phyloP scores from a whole-genome alignment of 1,139 yeast genomes.

The Yamadazyma atlantica region DNA sequence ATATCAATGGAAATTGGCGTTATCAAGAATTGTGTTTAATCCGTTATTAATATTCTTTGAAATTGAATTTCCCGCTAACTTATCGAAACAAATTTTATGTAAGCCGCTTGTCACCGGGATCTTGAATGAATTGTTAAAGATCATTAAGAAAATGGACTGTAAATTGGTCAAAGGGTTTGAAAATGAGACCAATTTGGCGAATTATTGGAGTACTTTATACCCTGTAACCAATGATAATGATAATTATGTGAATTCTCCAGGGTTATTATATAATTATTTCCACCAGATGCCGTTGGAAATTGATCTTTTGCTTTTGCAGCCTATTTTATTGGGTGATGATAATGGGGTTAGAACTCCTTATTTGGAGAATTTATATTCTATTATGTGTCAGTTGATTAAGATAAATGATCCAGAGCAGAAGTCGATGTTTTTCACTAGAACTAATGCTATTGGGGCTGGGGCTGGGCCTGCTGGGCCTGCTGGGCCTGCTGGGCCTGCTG shows the following conservation, averaged over 20 bases:
- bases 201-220: slow-evolving; percentile 50
- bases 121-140: slow-evolving; percentile 68
- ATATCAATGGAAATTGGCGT: slow-evolving; percentile 82
- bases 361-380: slow-evolving; percentile 81
- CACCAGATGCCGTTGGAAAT: slow-evolving; percentile 57
- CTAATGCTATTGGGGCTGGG: slow-evolving; percentile 1
- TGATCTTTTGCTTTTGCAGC: slow-evolving; percentile 78
- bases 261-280: slow-evolving; percentile 59
- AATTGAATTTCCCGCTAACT: slow-evolving; percentile 56
- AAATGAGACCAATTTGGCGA: slow-evolving; percentile 58
- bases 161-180: slow-evolving; percentile 65
- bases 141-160: slow-evolving; percentile 78
- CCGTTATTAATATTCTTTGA: slow-evolving; percentile 76
- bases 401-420: slow-evolving; percentile 35
- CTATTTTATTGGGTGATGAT: slow-evolving; percentile 85
- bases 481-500: too few species aligned
- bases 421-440: slow-evolving; percentile 38
- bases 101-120: slow-evolving; percentile 83
- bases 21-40: slow-evolving; percentile 75
- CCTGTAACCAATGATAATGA: slow-evolving; percentile 25
- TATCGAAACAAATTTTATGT: slow-evolving; percentile 69
- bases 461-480: too few species aligned
- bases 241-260: slow-evolving; percentile 47
- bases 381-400: slow-evolving; percentile 65
- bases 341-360: slow-evolving; percentile 84